phyloP scores from a whole-genome alignment of 2,329 filamentous ascomycete genomes.

The Trichoderma simmonsii region DNA sequence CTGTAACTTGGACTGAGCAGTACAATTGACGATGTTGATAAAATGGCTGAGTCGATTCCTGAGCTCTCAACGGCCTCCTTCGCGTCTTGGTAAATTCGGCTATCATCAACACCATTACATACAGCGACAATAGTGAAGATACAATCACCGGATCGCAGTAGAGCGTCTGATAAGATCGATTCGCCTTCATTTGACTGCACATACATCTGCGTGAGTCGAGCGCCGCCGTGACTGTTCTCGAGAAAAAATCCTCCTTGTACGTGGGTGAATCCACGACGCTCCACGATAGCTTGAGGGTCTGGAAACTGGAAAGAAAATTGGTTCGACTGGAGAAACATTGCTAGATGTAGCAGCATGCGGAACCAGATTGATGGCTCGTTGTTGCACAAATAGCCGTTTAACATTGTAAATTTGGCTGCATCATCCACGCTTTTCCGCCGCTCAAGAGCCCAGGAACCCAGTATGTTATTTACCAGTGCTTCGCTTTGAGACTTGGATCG shows the following conservation, averaged over 20 bases:
- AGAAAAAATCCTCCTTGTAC: background rate
- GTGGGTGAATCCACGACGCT: background rate
- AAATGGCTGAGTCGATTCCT: background rate
- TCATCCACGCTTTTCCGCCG: constrained; percentile 18
- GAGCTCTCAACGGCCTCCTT: background rate
- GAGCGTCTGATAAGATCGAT: background rate
- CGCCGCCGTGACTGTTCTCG: background rate
- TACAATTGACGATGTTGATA: background rate
- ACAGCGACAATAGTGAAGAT: background rate
- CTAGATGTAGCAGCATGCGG: background rate
- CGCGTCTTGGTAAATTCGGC: background rate
- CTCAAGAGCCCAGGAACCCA: constrained; percentile 15
- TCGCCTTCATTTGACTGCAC: background rate
- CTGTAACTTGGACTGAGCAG: background rate
- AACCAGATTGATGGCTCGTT: background rate
- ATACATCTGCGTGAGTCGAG: background rate
- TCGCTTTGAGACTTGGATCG: background rate
- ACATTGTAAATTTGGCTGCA: constrained; percentile 10
- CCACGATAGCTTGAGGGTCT: background rate
- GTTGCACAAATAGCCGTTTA: constrained; percentile 12
- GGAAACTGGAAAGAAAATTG: background rate
- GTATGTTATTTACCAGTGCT: background rate
- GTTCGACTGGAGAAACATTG: background rate
- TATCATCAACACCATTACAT: background rate
- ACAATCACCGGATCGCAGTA: background rate